phyloP scores from a whole-genome alignment of 768 basidiomycete species.

The Hebeloma cylindrosporum region DNA sequence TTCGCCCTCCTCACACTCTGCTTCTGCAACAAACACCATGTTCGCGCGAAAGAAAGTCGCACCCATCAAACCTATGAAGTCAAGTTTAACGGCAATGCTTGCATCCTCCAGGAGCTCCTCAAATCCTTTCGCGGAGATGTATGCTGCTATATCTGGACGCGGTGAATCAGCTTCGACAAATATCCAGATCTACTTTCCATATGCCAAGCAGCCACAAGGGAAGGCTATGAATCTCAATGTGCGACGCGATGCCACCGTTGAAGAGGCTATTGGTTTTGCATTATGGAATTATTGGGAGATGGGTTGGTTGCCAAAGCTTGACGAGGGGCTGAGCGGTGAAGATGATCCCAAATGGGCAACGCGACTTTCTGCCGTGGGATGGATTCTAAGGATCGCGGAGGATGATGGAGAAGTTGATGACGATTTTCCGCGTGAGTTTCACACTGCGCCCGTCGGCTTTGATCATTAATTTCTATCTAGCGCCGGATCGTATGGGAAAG shows the following conservation, averaged over 20 bases:
- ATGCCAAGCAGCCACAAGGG: conserved; percentile 59
- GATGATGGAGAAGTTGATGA: conserved; percentile 98
- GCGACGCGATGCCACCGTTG: conserved; percentile 84
- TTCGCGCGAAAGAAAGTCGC: conserved; percentile 56
- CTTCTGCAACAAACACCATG: conserved; percentile 22
- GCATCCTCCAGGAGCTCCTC: conserved; percentile 62
- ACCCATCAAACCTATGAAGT: conserved; percentile 46
- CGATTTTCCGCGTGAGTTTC: conserved; percentile 88
- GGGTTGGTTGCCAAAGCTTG: conserved; percentile 73
- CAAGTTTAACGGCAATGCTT: conserved; percentile 73
- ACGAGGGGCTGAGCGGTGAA: conserved; percentile 60
- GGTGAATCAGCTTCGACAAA: conserved; percentile 60
- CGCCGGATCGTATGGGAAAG: conserved; percentile 84
- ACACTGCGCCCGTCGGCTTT: background rate
- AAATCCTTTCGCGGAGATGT: conserved; percentile 88
- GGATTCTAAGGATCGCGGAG: conserved; percentile 93
- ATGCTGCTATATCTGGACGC: conserved; percentile 82
- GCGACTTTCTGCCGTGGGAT: conserved; percentile 75
- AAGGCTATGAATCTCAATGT: conserved; percentile 74
- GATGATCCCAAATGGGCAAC: conserved; percentile 61
- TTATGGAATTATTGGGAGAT: conserved; percentile 95
- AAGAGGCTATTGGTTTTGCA: conserved; percentile 93
- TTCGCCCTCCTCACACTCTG: conserved; percentile 10
- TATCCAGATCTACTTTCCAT: conserved; percentile 85
- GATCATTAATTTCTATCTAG: conserved; percentile 40